A percentile compares a stretch with the other conserved stretches of the same genome.
Evolutionary conservation across 2,329 filamentous ascomycete species (phyloP).

Genomic region (Neonectria hederae): DNA sequence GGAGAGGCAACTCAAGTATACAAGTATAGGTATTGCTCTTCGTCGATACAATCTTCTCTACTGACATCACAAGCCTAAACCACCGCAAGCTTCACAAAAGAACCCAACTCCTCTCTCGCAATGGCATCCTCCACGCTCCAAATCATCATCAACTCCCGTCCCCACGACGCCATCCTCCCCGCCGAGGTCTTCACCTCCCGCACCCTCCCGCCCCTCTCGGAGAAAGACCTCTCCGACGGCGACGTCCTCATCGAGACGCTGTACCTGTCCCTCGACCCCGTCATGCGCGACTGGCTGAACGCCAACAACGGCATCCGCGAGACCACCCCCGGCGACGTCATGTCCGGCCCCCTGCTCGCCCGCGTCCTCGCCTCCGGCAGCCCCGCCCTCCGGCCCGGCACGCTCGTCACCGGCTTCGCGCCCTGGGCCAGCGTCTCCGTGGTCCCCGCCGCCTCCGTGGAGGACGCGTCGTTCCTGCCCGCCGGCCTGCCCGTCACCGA

Average conservation of each 20-base stretch:
- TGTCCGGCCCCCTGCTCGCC: constrained; percentile 70
- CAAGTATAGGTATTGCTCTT: not conserved
- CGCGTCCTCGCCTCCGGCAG: constrained; percentile 69
- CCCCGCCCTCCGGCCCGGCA: constrained; percentile 62
- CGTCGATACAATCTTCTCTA: not conserved
- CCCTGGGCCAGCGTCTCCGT: constrained; percentile 73
- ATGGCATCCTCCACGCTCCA: constrained; percentile 14
- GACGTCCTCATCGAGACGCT: constrained; percentile 67
- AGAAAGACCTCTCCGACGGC: constrained; percentile 64
- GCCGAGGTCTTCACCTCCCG: constrained; percentile 67
- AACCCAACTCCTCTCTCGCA: not conserved
- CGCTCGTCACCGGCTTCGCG: constrained; percentile 60
- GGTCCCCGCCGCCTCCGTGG: constrained; percentile 60
- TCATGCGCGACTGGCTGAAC: constrained; percentile 71
- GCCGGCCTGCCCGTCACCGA: constrained; percentile 59
- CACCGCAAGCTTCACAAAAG: not conserved
- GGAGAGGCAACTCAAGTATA: not conserved
- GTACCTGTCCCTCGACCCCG: constrained; percentile 76
- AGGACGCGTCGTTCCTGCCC: constrained; percentile 52
- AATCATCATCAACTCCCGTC: constrained; percentile 67
- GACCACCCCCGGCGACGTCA: constrained; percentile 64
- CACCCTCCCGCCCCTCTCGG: constrained; percentile 55
- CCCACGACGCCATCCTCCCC: constrained; percentile 63
- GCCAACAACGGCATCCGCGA: not conserved
- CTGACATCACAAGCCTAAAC: not conserved